Conservation (phyloP, 2,329 filamentous ascomycete genomes). For the Colletotrichum sp. region DNA sequence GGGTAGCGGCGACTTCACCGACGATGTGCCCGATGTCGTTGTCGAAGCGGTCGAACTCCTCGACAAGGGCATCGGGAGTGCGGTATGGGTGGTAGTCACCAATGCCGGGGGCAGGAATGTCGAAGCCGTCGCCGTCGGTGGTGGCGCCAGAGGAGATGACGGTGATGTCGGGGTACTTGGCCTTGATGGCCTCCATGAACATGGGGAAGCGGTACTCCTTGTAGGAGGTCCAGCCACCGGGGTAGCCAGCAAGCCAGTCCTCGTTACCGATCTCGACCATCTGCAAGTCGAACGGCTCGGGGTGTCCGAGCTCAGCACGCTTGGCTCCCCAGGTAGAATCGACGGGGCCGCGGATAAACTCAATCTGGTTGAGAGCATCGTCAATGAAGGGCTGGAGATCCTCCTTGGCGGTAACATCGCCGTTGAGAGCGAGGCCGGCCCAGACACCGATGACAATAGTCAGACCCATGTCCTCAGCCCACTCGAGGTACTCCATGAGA, state of each 20-base stretch:
- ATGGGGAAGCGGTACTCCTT: slow-evolving; percentile 60
- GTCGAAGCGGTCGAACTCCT: slow-evolving; percentile 57
- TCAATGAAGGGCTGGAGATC: slow-evolving; percentile 62
- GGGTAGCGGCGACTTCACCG: slow-evolving; percentile 56
- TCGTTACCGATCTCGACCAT: slow-evolving; percentile 74
- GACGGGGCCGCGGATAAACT: slow-evolving; percentile 62
- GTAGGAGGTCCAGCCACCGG: slow-evolving; percentile 49
- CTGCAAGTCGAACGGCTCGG: slow-evolving; percentile 62
- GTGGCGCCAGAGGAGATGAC: slow-evolving; percentile 55
- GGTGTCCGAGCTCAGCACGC: slow-evolving; percentile 63
- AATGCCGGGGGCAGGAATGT: slow-evolving; percentile 45
- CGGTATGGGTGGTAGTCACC: slow-evolving; percentile 58
- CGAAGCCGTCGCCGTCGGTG: slow-evolving; percentile 47
- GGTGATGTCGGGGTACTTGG: slow-evolving; percentile 60
- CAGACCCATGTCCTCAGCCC: slow-evolving; percentile 64
- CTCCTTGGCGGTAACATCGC: slow-evolving; percentile 52
- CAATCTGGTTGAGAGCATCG: slow-evolving; percentile 65
- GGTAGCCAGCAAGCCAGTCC: slow-evolving; percentile 61
- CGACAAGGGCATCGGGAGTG: slow-evolving; percentile 53
- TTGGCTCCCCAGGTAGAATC: slow-evolving; percentile 60
- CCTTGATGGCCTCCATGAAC: slow-evolving; percentile 63
- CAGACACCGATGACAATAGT: slow-evolving; percentile 63
- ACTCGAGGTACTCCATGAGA: slow-evolving; percentile 64
- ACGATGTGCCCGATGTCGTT: slow-evolving; percentile 44
- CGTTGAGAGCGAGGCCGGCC: slow-evolving; percentile 59